Percentiles rank a stretch among this genome's conserved stretches.
Conservation (phyloP, 164 flowering plant species). For the Paratinospora sagittata region DNA sequence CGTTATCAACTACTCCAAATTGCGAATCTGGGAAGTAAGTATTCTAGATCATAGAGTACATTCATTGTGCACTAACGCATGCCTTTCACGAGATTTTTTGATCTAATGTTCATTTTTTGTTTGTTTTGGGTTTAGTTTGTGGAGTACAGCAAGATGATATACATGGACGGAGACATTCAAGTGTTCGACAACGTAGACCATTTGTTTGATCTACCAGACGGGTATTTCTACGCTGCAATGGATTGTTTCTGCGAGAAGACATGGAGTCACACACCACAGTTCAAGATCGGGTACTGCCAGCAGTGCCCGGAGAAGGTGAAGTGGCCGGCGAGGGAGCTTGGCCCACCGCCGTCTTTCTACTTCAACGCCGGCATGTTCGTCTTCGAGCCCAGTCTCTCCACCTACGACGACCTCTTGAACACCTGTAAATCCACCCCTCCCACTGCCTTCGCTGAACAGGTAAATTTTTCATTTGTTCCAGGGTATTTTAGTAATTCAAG, state of each 20-base stretch:
- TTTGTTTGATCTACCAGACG: slow-evolving; percentile 49
- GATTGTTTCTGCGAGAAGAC: slow-evolving; percentile 80
- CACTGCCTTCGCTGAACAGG: slow-evolving; percentile 76
- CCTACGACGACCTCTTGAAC: slow-evolving; percentile 43
- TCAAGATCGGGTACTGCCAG: slow-evolving; percentile 73
- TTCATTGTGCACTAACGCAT: not conserved
- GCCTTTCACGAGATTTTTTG: not conserved
- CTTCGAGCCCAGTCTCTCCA: slow-evolving; percentile 43
- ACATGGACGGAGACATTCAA: slow-evolving; percentile 78
- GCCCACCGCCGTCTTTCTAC: slow-evolving; percentile 50
- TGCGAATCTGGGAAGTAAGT: slow-evolving; percentile 75
- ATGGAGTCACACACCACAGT: slow-evolving; percentile 55
- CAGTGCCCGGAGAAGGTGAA: slow-evolving; percentile 55
- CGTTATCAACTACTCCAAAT: slow-evolving; percentile 77
- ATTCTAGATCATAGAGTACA: not conserved
- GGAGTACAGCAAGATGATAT: slow-evolving; percentile 75
- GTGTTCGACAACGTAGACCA: slow-evolving; percentile 70
- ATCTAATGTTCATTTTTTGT: not conserved
- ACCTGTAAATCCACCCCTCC: slow-evolving; percentile 40
- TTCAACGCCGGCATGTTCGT: slow-evolving; percentile 81
- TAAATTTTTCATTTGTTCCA: slow-evolving; percentile 6
- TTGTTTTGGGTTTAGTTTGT: slow-evolving; percentile 37
- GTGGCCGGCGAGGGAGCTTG: slow-evolving; percentile 53
- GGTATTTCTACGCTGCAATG: slow-evolving; percentile 60
- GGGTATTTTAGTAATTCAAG: not conserved